Percentiles rank a stretch among this genome's conserved stretches.
These are phyloP conservation scores for Arbutus unedo DNA, from an alignment of 148 eudicot species.

Conservation along the genomic window DNA sequence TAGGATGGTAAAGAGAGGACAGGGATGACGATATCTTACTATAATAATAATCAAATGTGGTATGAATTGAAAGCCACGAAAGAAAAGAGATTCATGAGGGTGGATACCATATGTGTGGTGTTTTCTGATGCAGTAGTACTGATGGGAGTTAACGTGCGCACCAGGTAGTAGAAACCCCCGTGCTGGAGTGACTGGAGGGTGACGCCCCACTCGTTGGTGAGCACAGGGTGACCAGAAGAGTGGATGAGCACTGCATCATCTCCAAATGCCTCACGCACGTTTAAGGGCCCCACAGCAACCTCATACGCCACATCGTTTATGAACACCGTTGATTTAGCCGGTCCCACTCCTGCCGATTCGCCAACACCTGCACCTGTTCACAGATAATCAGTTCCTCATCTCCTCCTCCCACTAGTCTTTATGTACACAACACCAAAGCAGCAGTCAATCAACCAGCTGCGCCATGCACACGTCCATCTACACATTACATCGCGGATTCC, in stretches of 20 bases:
- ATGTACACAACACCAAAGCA: conserved; percentile 27
- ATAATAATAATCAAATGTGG: not conserved
- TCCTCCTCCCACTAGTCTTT: too few relatives aligned
- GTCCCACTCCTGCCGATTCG: conserved; percentile 24
- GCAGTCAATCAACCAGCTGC: conserved; percentile 26
- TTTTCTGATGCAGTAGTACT: conserved; percentile 20
- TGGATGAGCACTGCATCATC: conserved; percentile 65
- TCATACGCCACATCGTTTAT: conserved; percentile 74
- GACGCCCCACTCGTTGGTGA: conserved; percentile 79
- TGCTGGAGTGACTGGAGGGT: conserved; percentile 74
- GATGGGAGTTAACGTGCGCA: conserved; percentile 40
- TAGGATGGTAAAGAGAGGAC: too few relatives aligned
- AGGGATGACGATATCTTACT: too few relatives aligned
- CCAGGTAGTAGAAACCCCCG: conserved; percentile 69
- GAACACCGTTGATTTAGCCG: conserved; percentile 59
- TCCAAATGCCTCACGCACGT: conserved; percentile 74
- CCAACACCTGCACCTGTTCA: conserved; percentile 40
- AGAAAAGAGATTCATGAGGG: not conserved
- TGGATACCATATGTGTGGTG: conserved; percentile 31
- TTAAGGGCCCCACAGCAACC: conserved; percentile 56
- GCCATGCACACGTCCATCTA: conserved; percentile 70
- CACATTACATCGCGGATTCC: conserved; percentile 15
- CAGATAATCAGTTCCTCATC: conserved; percentile 9
- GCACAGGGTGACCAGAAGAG: conserved; percentile 64
- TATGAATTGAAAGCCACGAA: not conserved